Evolutionary conservation across 1,139 yeast genomes (phyloP).

Genomic region (Geotrichum phurueaensis): DNA sequence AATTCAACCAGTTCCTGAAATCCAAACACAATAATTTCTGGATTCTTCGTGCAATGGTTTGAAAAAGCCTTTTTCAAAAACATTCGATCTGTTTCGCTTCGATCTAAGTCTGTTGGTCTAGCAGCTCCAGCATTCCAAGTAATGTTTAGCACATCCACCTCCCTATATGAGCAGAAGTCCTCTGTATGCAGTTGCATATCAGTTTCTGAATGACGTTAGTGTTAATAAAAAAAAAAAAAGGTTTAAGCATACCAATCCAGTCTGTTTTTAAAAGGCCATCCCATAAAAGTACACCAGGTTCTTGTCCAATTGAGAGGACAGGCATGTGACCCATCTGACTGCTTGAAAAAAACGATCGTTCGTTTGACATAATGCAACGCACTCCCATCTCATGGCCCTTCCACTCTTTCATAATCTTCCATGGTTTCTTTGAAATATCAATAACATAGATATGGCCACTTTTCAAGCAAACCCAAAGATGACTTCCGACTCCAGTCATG

Average conservation of each 20-base stretch:
- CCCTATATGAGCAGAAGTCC: slow-evolving; percentile 30
- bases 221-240: not conserved
- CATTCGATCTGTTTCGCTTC: slow-evolving; percentile 21
- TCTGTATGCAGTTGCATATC: slow-evolving; percentile 31
- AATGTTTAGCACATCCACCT: slow-evolving; percentile 32
- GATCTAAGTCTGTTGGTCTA: slow-evolving; percentile 34
- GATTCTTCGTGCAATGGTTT: slow-evolving; percentile 30
- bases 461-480: slow-evolving; percentile 39
- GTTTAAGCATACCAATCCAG: slow-evolving; percentile 31
- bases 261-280: slow-evolving; percentile 36
- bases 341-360: slow-evolving; percentile 20
- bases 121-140: slow-evolving; percentile 44
- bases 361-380: slow-evolving; percentile 20
- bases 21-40: slow-evolving; percentile 80
- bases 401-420: slow-evolving; percentile 39
- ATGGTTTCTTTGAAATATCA: slow-evolving; percentile 32
- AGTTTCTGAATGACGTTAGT: slow-evolving; percentile 20
- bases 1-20: slow-evolving; percentile 89
- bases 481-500: slow-evolving; percentile 32
- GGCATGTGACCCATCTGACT: slow-evolving; percentile 25
- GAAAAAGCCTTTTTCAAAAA: slow-evolving; percentile 23
- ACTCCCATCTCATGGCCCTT: slow-evolving; percentile 36
- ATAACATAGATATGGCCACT: slow-evolving; percentile 38
- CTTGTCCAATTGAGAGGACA: slow-evolving; percentile 20
- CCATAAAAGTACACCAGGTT: slow-evolving; percentile 31